These are phyloP conservation scores for Euphorbia peplus DNA, from an alignment of 345 rosid species.

Conservation along the genomic window DNA sequence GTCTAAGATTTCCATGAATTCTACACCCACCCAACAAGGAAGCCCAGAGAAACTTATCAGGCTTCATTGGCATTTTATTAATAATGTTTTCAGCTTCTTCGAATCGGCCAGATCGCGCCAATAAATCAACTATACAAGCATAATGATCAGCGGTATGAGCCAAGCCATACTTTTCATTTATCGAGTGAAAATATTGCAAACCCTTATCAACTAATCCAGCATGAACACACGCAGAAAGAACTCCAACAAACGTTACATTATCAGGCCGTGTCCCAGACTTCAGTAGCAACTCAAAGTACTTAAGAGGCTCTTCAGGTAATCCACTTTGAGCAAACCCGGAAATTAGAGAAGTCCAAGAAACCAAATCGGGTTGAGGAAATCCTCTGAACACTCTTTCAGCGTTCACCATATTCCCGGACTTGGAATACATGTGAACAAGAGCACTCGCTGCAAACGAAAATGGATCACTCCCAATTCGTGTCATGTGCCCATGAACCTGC, in stretches of 20 bases:
- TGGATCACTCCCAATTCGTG: slow-evolving; percentile 54
- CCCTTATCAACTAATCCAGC: slow-evolving; percentile 82
- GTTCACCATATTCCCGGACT: slow-evolving; percentile 67
- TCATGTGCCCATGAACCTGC: slow-evolving; percentile 85
- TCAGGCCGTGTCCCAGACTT: slow-evolving; percentile 70
- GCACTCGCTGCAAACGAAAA: slow-evolving; percentile 70
- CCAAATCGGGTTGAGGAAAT: slow-evolving; percentile 53
- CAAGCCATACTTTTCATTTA: slow-evolving; percentile 53
- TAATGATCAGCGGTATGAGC: slow-evolving; percentile 73
- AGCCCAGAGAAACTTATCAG: slow-evolving; percentile 86
- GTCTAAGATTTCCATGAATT: slow-evolving; percentile 66
- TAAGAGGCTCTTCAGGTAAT: slow-evolving; percentile 51
- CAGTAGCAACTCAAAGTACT: slow-evolving; percentile 59
- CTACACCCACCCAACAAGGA: slow-evolving; percentile 84
- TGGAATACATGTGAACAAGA: slow-evolving; percentile 81
- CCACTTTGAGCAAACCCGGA: slow-evolving; percentile 86
- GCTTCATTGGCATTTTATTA: slow-evolving; percentile 62
- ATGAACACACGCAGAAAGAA: slow-evolving; percentile 82
- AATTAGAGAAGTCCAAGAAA: slow-evolving; percentile 82
- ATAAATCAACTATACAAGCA: slow-evolving; percentile 75
- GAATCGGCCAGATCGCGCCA: slow-evolving; percentile 71
- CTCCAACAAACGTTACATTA: slow-evolving; percentile 71
- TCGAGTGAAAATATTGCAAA: slow-evolving; percentile 59
- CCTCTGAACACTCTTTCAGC: slow-evolving; percentile 60
- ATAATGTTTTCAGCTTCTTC: slow-evolving; percentile 54